phyloP scores from a whole-genome alignment of 352 stramenopile species.

The Phytophthora hibernalis region DNA sequence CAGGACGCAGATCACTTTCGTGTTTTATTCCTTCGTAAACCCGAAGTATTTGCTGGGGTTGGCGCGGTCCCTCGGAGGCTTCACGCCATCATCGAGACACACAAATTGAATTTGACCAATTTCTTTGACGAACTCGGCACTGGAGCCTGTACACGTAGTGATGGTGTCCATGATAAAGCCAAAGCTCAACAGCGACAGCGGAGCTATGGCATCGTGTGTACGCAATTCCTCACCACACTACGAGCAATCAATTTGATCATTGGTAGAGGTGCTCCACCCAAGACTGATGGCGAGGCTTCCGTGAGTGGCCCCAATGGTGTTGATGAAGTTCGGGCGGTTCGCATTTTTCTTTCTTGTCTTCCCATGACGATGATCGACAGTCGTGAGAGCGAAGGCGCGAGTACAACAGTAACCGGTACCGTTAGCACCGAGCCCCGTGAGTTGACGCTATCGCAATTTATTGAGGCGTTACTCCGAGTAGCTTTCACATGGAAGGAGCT shows the following conservation, averaged over 20 bases:
- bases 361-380: constrained; percentile 33
- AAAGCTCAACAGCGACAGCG: constrained; percentile 12
- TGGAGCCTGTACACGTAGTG: constrained; percentile 15
- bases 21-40: constrained; percentile 51
- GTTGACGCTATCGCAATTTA: constrained; percentile 54
- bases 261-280: constrained; percentile 6
- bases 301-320: constrained; percentile 23
- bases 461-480: constrained; percentile 58
- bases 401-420: not conserved
- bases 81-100: constrained; percentile 36
- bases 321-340: constrained; percentile 60
- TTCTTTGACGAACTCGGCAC: constrained; percentile 52
- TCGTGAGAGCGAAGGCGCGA: constrained; percentile 13
- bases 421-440: constrained; percentile 30
- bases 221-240: constrained; percentile 43
- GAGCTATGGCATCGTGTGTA: constrained; percentile 31
- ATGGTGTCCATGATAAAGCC: constrained; percentile 14
- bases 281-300: constrained; percentile 4
- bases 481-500: constrained; percentile 58
- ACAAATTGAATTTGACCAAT: constrained; percentile 40
- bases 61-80: constrained; percentile 19
- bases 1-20: constrained; percentile 73
- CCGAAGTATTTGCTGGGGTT: not conserved
- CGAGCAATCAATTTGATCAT: constrained; percentile 41
- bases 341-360: constrained; percentile 70